Base-by-base conservation (phyloP, 2,329 filamentous ascomycete species). In the Orbilia javanica region DNA sequence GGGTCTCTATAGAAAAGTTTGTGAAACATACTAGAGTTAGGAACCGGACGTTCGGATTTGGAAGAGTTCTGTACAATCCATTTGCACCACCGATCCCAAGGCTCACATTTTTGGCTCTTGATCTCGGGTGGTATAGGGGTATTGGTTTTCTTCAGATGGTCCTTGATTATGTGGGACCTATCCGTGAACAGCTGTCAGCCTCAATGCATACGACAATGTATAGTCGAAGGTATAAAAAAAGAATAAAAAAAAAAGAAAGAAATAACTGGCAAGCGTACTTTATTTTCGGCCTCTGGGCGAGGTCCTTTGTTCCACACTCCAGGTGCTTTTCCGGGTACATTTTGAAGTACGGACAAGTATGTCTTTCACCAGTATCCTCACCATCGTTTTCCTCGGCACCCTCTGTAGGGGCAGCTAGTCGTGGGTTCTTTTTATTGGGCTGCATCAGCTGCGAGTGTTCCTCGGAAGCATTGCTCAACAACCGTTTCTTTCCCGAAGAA, bases 51-150 rank as follows among this genome's bases (percentile, higher is more conserved):
- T 29, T 76, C 57, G 34, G 72, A 53, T 39, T 76, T 76, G 18
- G 46, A 15, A 50, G 72, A 69, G 20, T 65, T 48, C 52, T 76
- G 72, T 10, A 76, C 65, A 15, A 76, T 76, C 72, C 72, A 76
- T 42, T 70, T 76, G 50, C 72, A 76, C 72, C 72, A 76, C 36
- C 72, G 34, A 29, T 76, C 72, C 72, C 72, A 76, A 22, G 72
- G 72, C 46, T 76, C 72, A 34, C 72, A 76, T 57, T 76, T 76
- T 22, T 76, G 72, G 31, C 72, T 76, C 39, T 60, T 76, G 44
- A 76, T 76, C 36, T 76, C 72, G n/a, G 72, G 72, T n/a, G 72
- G 72, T 27, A 76, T 50, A n/a, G 72, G 64, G 4, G 69, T 76
- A 18, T 53, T 53, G 42, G 64, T 34, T 22, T 76, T 76, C 57